Base-by-base conservation (phyloP, 148 eudicot species). In the Rhododendron ferrugineum region DNA sequence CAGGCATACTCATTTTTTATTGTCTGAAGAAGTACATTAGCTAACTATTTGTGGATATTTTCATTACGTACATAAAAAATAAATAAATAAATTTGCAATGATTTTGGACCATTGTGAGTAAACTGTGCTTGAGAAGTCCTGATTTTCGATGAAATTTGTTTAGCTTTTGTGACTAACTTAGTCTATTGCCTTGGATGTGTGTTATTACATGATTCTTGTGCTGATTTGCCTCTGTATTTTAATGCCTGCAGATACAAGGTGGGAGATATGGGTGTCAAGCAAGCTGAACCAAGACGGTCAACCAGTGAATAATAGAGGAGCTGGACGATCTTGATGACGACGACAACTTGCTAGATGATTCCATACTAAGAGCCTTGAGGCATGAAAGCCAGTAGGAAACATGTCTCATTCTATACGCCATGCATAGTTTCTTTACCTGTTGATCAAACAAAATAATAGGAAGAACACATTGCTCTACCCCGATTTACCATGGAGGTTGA, bases 221-320 rank as follows among this genome's bases (percentile, higher is more conserved):
- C 37, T 32, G 20, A 30, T 32, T 13, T 30, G 4, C 40, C 15
- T 70, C 20, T 20, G 37, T 78, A 16, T 85, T 74, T 20, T 82
- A 66, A 16, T 58, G 11, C 49, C 80, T 83, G 77, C 90, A 94
- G 98, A 90, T 86, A 87, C 85, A 95, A 96, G 89, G 84, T 86
- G 56, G 98, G 97, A 42, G 94, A 91, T 70, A 84, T 90, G 92
- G 99, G 96, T 60, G 92, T 91, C 32, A 84, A 85, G 89, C 93
- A 92, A 84, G 92, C 96, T 2, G 99, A 95, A 88, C 97, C 98
- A 95, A 95, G 89, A 91, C 64, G 40, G 78, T 88, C 50, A 96
- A 95, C 80, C 97, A 95, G 90, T 92, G 94, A 8, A 58, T 96
- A 40, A 49, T 92, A 54, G 90, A 93, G 87, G 94, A 93, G 37